Evolutionary conservation across 495 filamentous ascomycete species (phyloP).

Genomic region (Astrocystis sublimbata): DNA sequence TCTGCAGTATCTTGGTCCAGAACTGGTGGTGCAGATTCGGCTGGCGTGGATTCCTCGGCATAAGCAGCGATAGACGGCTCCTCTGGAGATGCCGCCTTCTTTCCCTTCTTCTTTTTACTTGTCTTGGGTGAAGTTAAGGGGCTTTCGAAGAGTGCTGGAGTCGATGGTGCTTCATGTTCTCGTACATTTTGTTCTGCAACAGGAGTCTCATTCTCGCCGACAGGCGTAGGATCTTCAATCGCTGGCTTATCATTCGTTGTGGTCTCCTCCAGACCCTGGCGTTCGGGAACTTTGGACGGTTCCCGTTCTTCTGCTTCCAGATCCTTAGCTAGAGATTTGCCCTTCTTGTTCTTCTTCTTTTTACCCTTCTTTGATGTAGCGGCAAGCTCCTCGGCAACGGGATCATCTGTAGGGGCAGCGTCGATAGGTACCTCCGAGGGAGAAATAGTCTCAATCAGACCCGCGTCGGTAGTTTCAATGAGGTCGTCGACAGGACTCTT

Average conservation of each 20-base stretch:
- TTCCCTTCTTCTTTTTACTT: slow-evolving; percentile 14
- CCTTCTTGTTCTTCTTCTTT: slow-evolving; percentile 18
- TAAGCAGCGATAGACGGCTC: slow-evolving; percentile 9
- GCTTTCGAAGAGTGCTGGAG: not conserved
- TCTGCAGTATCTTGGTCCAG: slow-evolving; percentile 8
- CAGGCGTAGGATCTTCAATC: not conserved
- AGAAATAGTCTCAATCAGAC: not conserved
- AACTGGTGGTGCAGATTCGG: slow-evolving; percentile 12
- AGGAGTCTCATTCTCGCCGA: not conserved
- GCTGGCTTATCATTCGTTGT: not conserved
- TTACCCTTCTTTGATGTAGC: slow-evolving; percentile 4
- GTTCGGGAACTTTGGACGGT: not conserved
- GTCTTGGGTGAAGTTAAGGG: not conserved
- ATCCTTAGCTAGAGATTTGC: slow-evolving; percentile 1
- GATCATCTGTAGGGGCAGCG: not conserved
- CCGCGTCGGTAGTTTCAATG: not conserved
- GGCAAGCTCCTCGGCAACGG: not conserved
- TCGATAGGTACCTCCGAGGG: not conserved
- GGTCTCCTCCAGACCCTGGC: not conserved
- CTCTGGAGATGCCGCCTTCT: slow-evolving; percentile 12
- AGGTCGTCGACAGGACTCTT: not conserved
- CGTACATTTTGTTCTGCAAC: no score
- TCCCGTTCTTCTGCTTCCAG: not conserved
- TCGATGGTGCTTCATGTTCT: not conserved
- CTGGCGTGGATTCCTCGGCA: slow-evolving; percentile 11